Evolutionary conservation across 192 early-diverging fungal genomes (phyloP).

Genomic region (Gamsiella multidivaricata): DNA sequence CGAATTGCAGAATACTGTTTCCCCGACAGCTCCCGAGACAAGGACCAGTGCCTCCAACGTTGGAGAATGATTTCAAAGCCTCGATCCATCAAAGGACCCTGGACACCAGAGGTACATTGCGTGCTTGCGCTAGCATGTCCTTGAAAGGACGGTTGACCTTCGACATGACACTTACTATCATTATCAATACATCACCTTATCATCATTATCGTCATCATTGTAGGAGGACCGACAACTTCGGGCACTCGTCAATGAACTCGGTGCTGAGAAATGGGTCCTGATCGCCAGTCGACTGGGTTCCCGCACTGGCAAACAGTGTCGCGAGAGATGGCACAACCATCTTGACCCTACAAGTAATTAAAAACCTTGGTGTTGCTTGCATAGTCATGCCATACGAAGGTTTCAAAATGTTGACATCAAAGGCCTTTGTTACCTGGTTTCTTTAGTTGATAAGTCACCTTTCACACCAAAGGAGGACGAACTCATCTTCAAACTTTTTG

Average conservation of each 20-base stretch:
- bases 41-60: slow-evolving; percentile 47
- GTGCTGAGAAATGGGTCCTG: slow-evolving; percentile 51
- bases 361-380: neutral
- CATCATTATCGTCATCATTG: neutral
- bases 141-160: too few species aligned
- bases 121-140: neutral
- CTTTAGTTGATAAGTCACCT: slow-evolving; percentile 47
- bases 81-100: slow-evolving; percentile 51
- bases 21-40: slow-evolving; percentile 42
- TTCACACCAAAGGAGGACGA: slow-evolving; percentile 48
- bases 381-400: too few species aligned
- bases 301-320: slow-evolving; percentile 51
- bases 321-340: slow-evolving; percentile 49
- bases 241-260: slow-evolving; percentile 35
- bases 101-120: slow-evolving; percentile 49
- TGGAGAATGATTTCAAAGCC: slow-evolving; percentile 53
- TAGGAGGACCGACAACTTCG: slow-evolving; percentile 52
- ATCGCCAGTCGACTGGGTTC: slow-evolving; percentile 48
- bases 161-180: neutral
- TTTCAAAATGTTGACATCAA: too few species aligned
- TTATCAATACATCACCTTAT: slow-evolving; percentile 8
- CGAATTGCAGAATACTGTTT: slow-evolving; percentile 48
- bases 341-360: slow-evolving; percentile 47
- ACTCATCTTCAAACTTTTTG: slow-evolving; percentile 46
- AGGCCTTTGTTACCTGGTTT: neutral